Evolutionary conservation across 1,139 yeast genomes (phyloP).

Genomic region (Lodderomyces pseudojiufengensis): DNA sequence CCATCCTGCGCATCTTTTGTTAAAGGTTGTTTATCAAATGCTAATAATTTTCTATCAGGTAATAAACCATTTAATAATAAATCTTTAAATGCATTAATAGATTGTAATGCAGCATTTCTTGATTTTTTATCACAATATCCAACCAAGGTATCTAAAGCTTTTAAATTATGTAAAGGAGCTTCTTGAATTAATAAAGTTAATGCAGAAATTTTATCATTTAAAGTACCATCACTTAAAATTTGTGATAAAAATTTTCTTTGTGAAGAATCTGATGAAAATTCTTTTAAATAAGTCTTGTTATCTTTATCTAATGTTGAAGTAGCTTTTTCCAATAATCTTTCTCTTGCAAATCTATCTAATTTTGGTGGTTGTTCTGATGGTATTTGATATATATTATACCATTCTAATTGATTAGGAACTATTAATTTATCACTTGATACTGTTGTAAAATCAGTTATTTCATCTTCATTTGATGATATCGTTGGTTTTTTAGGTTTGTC

Average conservation of each 20-base stretch:
- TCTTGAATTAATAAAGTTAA: slow-evolving; percentile 89
- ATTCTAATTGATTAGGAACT: slow-evolving; percentile 65
- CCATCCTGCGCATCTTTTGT: slow-evolving; percentile 37
- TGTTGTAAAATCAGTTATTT: slow-evolving; percentile 49
- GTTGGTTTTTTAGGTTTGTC: slow-evolving; percentile 3
- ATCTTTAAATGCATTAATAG: slow-evolving; percentile 88
- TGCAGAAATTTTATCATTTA: slow-evolving; percentile 93
- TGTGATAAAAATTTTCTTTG: slow-evolving; percentile 89
- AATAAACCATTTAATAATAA: slow-evolving; percentile 73
- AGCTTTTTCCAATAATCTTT: slow-evolving; percentile 63
- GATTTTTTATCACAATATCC: slow-evolving; percentile 86
- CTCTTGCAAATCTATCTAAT: slow-evolving; percentile 47
- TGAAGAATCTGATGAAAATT: slow-evolving; percentile 74
- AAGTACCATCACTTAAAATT: slow-evolving; percentile 87
- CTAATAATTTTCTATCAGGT: slow-evolving; percentile 77
- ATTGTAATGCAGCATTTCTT: slow-evolving; percentile 88
- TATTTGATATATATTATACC: slow-evolving; percentile 53
- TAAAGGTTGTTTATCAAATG: slow-evolving; percentile 77
- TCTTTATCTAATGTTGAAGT: slow-evolving; percentile 64
- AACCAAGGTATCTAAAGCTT: slow-evolving; percentile 75
- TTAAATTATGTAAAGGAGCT: slow-evolving; percentile 86
- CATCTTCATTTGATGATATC: slow-evolving; percentile 27
- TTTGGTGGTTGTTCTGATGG: slow-evolving; percentile 42
- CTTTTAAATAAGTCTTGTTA: slow-evolving; percentile 67
- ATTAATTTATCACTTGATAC: slow-evolving; percentile 55